Conservation (phyloP, 1,139 yeast species). For the Diutina sp. region DNA sequence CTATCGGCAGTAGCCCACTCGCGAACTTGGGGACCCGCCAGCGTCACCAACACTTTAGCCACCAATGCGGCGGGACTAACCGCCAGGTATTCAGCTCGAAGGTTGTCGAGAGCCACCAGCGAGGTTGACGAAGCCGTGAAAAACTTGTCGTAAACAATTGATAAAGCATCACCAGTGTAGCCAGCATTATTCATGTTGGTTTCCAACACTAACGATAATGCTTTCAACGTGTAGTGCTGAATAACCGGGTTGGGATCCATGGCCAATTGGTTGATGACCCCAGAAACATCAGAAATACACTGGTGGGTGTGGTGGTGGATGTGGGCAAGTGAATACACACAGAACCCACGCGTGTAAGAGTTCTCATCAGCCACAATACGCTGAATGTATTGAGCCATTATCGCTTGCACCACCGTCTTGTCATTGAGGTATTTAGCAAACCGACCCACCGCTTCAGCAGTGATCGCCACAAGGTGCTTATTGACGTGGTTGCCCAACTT, state of each 20-base stretch:
- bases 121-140: neutral
- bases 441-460: slow-evolving; percentile 55
- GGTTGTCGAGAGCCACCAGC: neutral
- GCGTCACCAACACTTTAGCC: neutral
- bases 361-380: slow-evolving; percentile 42
- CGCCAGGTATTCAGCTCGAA: neutral
- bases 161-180: neutral
- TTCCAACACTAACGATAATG: neutral
- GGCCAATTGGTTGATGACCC: slow-evolving; percentile 44
- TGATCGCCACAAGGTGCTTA: slow-evolving; percentile 30
- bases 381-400: slow-evolving; percentile 42
- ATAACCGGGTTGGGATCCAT: slow-evolving; percentile 80
- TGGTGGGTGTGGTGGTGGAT: slow-evolving; percentile 32
- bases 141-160: neutral
- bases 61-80: neutral
- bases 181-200: neutral
- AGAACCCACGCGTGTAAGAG: slow-evolving; percentile 57
- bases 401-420: slow-evolving; percentile 26
- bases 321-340: slow-evolving; percentile 46
- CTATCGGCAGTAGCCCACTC: neutral
- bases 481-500: slow-evolving; percentile 10
- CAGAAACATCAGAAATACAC: slow-evolving; percentile 8
- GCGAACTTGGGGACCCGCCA: neutral
- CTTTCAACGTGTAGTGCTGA: neutral
- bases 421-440: slow-evolving; percentile 32